Base-by-base conservation (phyloP, 148 eudicot genomes). In the Chenopodium quinoa region DNA sequence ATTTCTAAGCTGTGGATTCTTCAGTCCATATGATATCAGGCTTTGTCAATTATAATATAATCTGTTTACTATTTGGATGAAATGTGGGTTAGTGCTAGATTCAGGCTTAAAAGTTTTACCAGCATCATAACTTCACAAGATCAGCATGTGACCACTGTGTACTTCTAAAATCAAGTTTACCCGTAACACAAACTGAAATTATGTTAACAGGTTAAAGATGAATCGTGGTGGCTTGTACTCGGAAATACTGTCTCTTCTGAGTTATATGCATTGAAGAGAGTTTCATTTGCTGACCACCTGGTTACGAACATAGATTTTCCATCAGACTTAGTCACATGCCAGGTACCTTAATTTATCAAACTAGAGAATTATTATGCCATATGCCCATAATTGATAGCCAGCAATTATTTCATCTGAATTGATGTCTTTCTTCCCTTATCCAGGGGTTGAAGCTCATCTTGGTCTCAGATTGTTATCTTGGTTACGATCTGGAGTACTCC, bases 151-250 rank as follows among this genome's bases (percentile, higher is more conserved):
- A 74, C 50, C 12, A 73, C 68, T 47, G 16, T 40, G 31, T 23
- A 10, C 14, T 71, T 48, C 8, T 27, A 14, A 23, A 34, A 8
- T 58, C 58, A 31, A 17, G 56, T 76, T 71, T 60, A 58, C 64
- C 32, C 9, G 50, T 75, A 29, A 32, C 79, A 62, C 23, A 70
- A 19, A 75, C 58, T 20, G 10, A 2, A 75, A 22, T 37, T 81
- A 58, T 50, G 82, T 58, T 84, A 32, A 32, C 86, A 95, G 97
- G 87, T 93, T 82, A 95, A 95, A 92, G 95, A 92, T 79, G 98
- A 95, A 88, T 97, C 99, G 1, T 95, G 99, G 99, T 95, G 99
- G 98, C 79, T 95, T 81, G 88, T 95, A 77, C 91, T 95, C 9
- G 93, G 92, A 50, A 92, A 93, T 82, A 89, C 90, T 56, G 70